A percentile compares a stretch with the other conserved stretches of the same genome.
phyloP scores from a whole-genome alignment of 2,329 filamentous ascomycete genomes.

The Ramularia endophylla region DNA sequence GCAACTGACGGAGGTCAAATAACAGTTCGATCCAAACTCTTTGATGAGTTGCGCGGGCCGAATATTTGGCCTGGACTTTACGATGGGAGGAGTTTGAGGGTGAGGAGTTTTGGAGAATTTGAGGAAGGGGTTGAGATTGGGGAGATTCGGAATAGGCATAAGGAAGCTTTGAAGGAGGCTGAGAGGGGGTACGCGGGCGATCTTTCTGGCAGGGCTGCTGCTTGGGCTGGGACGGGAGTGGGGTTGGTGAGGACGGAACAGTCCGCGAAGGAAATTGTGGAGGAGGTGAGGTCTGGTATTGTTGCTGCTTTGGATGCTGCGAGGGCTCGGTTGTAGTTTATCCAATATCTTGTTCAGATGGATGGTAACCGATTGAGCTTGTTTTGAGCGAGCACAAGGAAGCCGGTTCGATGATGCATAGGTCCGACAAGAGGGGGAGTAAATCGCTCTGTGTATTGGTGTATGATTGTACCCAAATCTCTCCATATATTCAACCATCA shows the following conservation, averaged over 20 bases:
- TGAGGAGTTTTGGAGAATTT: conserved; percentile 45
- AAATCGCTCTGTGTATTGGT: neutral
- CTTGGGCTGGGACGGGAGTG: conserved; percentile 55
- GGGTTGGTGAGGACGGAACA: conserved; percentile 50
- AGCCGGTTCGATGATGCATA: too few relatives aligned
- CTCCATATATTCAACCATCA: too few relatives aligned
- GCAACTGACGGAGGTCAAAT: conserved; percentile 46
- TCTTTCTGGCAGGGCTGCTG: conserved; percentile 51
- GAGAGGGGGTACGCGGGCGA: conserved; percentile 41
- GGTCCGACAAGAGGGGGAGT: too few relatives aligned
- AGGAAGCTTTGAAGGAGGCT: conserved; percentile 43
- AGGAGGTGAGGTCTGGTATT: conserved; percentile 37
- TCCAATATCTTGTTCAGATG: too few relatives aligned
- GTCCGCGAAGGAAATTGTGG: conserved; percentile 48
- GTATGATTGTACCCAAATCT: conserved; percentile 2
- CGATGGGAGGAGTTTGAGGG: conserved; percentile 53
- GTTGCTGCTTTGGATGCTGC: conserved; percentile 24
- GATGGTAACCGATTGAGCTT: too few relatives aligned
- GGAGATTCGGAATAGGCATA: conserved; percentile 40
- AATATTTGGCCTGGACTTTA: conserved; percentile 53
- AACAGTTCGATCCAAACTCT: conserved; percentile 47
- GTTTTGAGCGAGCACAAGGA: too few relatives aligned
- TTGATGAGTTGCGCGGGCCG: conserved; percentile 51
- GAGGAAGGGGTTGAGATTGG: conserved; percentile 33
- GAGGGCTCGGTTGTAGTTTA: conserved; percentile 9